Percentiles rank a stretch among this genome's conserved stretches.
Evolutionary conservation across 2,329 filamentous ascomycete genomes (phyloP).

Genomic region (Xylaria sp.): DNA sequence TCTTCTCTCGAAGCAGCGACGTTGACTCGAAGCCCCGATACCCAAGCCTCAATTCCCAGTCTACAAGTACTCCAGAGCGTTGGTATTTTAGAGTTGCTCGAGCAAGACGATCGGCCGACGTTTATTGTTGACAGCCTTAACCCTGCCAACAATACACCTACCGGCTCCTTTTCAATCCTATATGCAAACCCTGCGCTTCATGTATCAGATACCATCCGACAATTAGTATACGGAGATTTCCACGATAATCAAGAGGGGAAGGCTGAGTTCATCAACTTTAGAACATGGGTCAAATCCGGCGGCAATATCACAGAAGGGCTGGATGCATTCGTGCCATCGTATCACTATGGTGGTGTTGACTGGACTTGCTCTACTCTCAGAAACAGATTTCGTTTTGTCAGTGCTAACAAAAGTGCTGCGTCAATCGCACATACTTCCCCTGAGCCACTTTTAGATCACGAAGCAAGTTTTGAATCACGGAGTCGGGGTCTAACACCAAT

Average conservation of each 20-base stretch:
- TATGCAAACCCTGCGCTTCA: constrained; percentile 77
- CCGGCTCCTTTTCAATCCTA: constrained; percentile 67
- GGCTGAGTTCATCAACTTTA: constrained; percentile 71
- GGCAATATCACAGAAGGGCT: constrained; percentile 63
- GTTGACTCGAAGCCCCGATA: constrained; percentile 64
- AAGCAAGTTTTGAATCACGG: constrained; percentile 52
- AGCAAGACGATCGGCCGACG: constrained; percentile 80
- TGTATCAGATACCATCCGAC: constrained; percentile 64
- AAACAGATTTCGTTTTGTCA: constrained; percentile 75
- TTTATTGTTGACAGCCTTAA: constrained; percentile 78
- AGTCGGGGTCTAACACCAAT: constrained; percentile 53
- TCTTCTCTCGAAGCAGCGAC: constrained; percentile 64
- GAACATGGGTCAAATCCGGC: constrained; percentile 72
- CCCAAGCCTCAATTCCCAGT: constrained; percentile 57
- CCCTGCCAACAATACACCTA: constrained; percentile 61
- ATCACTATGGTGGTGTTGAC: constrained; percentile 70
- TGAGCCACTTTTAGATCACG: constrained; percentile 51
- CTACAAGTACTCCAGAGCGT: constrained; percentile 70
- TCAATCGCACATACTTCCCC: constrained; percentile 56
- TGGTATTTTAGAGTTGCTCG: constrained; percentile 77
- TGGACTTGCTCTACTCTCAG: constrained; percentile 79
- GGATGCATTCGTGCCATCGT: constrained; percentile 65
- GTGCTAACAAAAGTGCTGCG: constrained; percentile 59
- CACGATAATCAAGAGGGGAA: constrained; percentile 56
- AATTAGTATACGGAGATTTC: constrained; percentile 64